These are phyloP conservation scores for Talaromyces sp. DNA, from an alignment of 2,329 filamentous ascomycete species.

Conservation along the genomic window DNA sequence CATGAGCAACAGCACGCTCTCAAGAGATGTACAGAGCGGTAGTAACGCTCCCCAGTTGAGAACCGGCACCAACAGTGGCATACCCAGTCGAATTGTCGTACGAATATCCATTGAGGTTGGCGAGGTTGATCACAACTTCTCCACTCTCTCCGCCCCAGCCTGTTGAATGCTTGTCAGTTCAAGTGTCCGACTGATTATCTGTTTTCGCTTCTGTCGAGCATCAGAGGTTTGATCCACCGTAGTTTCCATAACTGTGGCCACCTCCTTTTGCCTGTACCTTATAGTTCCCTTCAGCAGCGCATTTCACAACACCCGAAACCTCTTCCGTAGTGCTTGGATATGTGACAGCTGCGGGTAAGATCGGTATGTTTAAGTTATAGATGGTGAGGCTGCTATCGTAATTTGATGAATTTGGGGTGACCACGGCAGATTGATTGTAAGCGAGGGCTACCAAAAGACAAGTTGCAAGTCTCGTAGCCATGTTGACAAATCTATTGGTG, in stretches of 20 bases:
- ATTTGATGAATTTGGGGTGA: constrained; percentile 3
- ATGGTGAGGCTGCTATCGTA: constrained; percentile 20
- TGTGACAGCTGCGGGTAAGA: constrained; percentile 32
- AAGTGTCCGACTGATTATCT: neutral
- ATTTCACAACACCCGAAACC: constrained; percentile 48
- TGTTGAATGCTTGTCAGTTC: constrained; percentile 19
- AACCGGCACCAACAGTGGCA: constrained; percentile 36
- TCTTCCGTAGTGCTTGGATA: constrained; percentile 36
- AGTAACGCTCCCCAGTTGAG: constrained; percentile 31
- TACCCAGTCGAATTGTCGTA: constrained; percentile 29
- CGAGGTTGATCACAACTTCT: constrained; percentile 20
- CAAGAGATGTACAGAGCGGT: constrained; percentile 28
- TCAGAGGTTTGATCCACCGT: no score
- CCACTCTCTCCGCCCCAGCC: constrained; percentile 35
- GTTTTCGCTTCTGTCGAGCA: no score
- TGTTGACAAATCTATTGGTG: neutral
- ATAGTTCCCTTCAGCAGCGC: constrained; percentile 40
- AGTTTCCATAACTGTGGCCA: constrained; percentile 54
- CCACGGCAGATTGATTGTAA: constrained; percentile 3
- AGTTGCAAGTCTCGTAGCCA: neutral
- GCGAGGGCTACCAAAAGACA: constrained; percentile 15
- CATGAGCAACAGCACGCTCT: constrained; percentile 36
- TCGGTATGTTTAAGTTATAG: constrained; percentile 32
- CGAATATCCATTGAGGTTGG: constrained; percentile 24
- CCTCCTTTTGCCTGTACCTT: constrained; percentile 52